phyloP scores from a whole-genome alignment of 2,329 filamentous ascomycete species.

The Arthrobotrys pseudoclavata region DNA sequence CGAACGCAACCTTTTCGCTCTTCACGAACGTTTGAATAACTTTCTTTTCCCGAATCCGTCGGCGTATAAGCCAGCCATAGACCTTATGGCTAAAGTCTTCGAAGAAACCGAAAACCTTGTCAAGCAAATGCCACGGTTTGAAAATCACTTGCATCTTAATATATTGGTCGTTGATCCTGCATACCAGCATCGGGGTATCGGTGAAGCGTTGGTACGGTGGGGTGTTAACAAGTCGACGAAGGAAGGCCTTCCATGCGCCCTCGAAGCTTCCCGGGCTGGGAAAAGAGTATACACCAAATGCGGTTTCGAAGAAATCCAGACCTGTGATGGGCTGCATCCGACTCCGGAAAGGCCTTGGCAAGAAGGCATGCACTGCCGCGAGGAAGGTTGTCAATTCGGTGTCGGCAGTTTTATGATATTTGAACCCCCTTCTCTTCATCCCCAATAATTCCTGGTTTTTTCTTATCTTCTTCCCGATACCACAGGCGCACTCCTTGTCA shows the following conservation, averaged over 20 bases:
- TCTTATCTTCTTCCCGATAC: background rate
- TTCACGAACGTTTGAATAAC: constrained; percentile 26
- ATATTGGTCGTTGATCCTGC: constrained; percentile 49
- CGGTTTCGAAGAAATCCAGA: constrained; percentile 38
- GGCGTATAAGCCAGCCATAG: constrained; percentile 39
- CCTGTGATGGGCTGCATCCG: constrained; percentile 41
- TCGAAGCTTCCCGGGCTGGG: constrained; percentile 49
- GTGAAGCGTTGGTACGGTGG: constrained; percentile 42
- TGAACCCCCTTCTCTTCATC: constrained; percentile 19
- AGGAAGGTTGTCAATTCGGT: constrained; percentile 43
- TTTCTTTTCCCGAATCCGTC: constrained; percentile 42
- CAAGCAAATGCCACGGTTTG: constrained; percentile 22
- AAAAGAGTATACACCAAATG: constrained; percentile 52
- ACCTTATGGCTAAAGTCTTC: constrained; percentile 48
- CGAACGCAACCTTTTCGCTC: constrained; percentile 49
- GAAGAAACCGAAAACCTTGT: constrained; percentile 21
- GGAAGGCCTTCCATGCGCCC: constrained; percentile 31
- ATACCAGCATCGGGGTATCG: constrained; percentile 52
- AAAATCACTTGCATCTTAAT: constrained; percentile 52
- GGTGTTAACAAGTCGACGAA: constrained; percentile 41
- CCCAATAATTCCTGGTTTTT: background rate
- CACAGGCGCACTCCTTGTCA: background rate
- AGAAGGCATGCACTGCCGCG: constrained; percentile 53
- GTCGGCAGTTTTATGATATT: constrained; percentile 56
- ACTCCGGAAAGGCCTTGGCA: constrained; percentile 22